Evolutionary conservation across 2,329 filamentous ascomycete species (phyloP).

Genomic region (Periconia macrospinosa): DNA sequence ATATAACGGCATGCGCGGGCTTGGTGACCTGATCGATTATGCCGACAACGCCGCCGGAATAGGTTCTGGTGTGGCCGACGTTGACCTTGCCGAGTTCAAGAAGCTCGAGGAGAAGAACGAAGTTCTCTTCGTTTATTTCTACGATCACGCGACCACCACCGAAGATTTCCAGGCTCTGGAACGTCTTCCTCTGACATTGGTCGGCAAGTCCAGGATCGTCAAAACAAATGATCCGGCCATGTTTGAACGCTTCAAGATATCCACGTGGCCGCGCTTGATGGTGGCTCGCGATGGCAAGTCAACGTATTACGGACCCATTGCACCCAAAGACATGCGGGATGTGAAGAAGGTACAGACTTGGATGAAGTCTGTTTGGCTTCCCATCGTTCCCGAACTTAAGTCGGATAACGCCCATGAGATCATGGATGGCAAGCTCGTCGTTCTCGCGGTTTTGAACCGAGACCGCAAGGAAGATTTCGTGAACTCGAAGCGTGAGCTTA

Average conservation of each 20-base stretch:
- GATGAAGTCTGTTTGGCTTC: slow-evolving; percentile 97
- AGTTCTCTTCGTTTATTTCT: slow-evolving; percentile 96
- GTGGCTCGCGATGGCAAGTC: slow-evolving; percentile 88
- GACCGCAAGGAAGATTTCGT: slow-evolving; percentile 78
- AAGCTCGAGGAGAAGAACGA: slow-evolving; percentile 89
- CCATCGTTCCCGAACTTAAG: slow-evolving; percentile 91
- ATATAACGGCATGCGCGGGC: slow-evolving; percentile 86
- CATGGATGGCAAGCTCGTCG: slow-evolving; percentile 94
- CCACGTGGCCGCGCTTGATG: slow-evolving; percentile 91
- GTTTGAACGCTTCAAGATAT: slow-evolving; percentile 86
- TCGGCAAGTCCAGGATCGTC: slow-evolving; percentile 89
- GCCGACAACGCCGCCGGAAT: slow-evolving; percentile 83
- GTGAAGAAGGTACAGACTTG: slow-evolving; percentile 77
- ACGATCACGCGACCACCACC: slow-evolving; percentile 88
- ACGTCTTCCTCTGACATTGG: slow-evolving; percentile 80
- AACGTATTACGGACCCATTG: slow-evolving; percentile 84
- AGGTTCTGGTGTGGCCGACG: slow-evolving; percentile 75
- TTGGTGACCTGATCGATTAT: slow-evolving; percentile 87
- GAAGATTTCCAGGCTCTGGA: slow-evolving; percentile 92
- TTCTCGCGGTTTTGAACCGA: slow-evolving; percentile 83
- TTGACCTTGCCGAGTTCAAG: slow-evolving; percentile 75
- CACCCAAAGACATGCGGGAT: slow-evolving; percentile 91
- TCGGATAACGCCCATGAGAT: slow-evolving; percentile 90
- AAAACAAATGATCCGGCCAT: slow-evolving; percentile 82
- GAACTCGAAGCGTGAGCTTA: slow-evolving; percentile 82